Conservation (phyloP, 139 green algal species). For the Mychonastes homosphaera region DNA sequence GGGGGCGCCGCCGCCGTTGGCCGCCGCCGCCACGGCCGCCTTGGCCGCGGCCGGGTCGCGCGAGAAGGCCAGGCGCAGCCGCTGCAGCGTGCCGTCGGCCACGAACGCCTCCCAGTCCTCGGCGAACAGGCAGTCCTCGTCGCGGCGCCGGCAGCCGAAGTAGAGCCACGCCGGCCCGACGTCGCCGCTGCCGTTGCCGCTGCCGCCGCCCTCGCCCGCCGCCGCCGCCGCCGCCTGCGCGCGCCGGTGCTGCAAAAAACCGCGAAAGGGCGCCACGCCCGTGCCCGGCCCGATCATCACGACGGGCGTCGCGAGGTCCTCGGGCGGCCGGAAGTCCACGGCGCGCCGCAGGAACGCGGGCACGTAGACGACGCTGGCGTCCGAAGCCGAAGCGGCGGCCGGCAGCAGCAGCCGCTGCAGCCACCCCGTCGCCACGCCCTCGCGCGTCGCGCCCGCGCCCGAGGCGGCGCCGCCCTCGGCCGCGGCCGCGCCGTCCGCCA, state of each 20-base stretch:
- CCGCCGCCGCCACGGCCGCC: conserved; percentile 13
- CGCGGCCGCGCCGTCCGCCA: no score
- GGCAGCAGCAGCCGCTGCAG: conserved; percentile 42
- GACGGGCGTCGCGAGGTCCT: conserved; percentile 41
- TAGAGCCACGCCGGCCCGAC: conserved; percentile 57
- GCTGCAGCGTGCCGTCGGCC: conserved; percentile 53
- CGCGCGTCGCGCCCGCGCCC: conserved; percentile 12
- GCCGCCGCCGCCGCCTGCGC: conserved; percentile 9
- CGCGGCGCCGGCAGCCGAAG: conserved; percentile 67
- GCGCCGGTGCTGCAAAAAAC: conserved; percentile 66
- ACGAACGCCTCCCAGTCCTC: conserved; percentile 57
- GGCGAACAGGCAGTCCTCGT: conserved; percentile 79
- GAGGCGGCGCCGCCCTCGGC: background rate
- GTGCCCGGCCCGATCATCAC: conserved; percentile 88
- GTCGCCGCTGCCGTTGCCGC: background rate
- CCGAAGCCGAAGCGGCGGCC: background rate
- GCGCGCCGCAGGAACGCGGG: conserved; percentile 27
- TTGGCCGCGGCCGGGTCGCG: conserved; percentile 33
- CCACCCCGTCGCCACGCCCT: conserved; percentile 74
- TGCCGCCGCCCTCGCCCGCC: background rate
- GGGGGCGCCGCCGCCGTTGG: background rate
- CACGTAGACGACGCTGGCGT: conserved; percentile 9
- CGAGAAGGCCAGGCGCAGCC: conserved; percentile 70
- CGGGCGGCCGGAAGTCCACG: conserved; percentile 48
- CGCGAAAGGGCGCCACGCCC: conserved; percentile 72